Percentiles rank a stretch among this genome's conserved stretches.
phyloP scores from a whole-genome alignment of 768 basidiomycete genomes.

The Boletus coccyginus region DNA sequence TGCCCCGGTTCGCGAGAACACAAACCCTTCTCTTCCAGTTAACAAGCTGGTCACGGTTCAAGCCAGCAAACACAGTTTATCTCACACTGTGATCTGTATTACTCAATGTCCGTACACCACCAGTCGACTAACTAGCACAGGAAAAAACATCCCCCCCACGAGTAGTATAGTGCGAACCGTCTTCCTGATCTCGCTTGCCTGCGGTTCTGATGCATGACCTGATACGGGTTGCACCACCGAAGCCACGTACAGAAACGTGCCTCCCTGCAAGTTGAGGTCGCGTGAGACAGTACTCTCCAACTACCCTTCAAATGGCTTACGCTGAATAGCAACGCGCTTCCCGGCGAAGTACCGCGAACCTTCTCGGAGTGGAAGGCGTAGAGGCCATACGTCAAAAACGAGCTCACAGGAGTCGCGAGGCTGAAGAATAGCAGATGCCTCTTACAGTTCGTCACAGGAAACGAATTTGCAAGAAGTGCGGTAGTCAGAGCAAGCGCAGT shows the following conservation, averaged over 20 bases:
- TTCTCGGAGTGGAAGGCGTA: slow-evolving; percentile 48
- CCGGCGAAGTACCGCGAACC: slow-evolving; percentile 55
- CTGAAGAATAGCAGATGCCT: slow-evolving; percentile 77
- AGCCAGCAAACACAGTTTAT: background rate
- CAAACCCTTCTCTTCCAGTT: background rate
- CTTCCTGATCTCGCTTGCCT: slow-evolving; percentile 43
- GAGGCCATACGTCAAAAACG: slow-evolving; percentile 70
- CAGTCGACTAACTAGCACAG: slow-evolving; percentile 55
- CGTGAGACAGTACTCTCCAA: slow-evolving; percentile 1
- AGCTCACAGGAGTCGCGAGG: slow-evolving; percentile 79
- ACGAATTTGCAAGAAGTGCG: slow-evolving; percentile 73
- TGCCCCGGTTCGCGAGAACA: background rate
- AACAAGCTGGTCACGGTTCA: background rate
- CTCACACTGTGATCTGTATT: background rate
- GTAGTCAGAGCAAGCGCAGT: slow-evolving; percentile 88
- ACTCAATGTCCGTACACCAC: slow-evolving; percentile 58
- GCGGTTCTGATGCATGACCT: slow-evolving; percentile 36
- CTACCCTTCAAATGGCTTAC: slow-evolving; percentile 42
- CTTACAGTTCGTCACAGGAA: slow-evolving; percentile 66
- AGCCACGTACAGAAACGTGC: slow-evolving; percentile 93
- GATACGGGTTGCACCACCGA: slow-evolving; percentile 83
- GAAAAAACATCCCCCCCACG: slow-evolving; percentile 67
- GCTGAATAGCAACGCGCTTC: slow-evolving; percentile 78
- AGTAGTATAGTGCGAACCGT: slow-evolving; percentile 51
- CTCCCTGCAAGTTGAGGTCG: slow-evolving; percentile 52